These are phyloP conservation scores for Prillingera fragicola DNA, from an alignment of 1,284 basidiomycete genomes.

Conservation along the genomic window DNA sequence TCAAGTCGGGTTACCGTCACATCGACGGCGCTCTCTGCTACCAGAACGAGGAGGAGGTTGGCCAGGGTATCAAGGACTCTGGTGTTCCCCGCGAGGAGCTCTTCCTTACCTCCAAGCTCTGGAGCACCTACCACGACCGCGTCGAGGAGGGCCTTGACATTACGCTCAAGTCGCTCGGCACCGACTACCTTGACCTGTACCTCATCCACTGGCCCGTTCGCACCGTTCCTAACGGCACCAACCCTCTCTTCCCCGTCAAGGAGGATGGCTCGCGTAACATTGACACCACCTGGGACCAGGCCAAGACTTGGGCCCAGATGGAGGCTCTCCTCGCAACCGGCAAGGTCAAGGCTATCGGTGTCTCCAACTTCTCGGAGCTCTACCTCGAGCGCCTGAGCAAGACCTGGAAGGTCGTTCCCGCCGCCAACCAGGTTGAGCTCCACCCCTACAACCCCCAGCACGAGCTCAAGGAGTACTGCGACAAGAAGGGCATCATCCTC, in stretches of 20 bases:
- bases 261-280: conserved; percentile 42
- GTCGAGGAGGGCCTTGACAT: conserved; percentile 60
- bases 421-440: conserved; percentile 64
- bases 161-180: conserved; percentile 66
- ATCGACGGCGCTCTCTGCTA: conserved; percentile 69
- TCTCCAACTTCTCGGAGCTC: conserved; percentile 33
- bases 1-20: conserved; percentile 70
- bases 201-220: conserved; percentile 53
- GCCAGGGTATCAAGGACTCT: conserved; percentile 68
- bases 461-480: conserved; percentile 62
- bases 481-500: conserved; percentile 62
- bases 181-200: conserved; percentile 76
- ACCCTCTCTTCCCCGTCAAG: conserved; percentile 37
- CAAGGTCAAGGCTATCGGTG: conserved; percentile 53
- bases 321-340: conserved; percentile 54
- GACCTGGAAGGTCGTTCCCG: conserved; percentile 60
- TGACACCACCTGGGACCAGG: conserved; percentile 49
- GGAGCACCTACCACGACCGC: conserved; percentile 66
- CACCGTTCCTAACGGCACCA: conserved; percentile 33
- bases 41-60: conserved; percentile 77
- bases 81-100: conserved; percentile 73
- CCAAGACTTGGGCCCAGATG: conserved; percentile 59
- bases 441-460: conserved; percentile 68
- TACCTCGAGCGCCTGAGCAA: conserved; percentile 52
- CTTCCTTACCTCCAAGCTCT: conserved; percentile 59